Evolutionary conservation across 1,284 basidiomycete species (phyloP), one percentile per base, ranked within the genome.

Genomic region (Irpex sp.): DNA sequence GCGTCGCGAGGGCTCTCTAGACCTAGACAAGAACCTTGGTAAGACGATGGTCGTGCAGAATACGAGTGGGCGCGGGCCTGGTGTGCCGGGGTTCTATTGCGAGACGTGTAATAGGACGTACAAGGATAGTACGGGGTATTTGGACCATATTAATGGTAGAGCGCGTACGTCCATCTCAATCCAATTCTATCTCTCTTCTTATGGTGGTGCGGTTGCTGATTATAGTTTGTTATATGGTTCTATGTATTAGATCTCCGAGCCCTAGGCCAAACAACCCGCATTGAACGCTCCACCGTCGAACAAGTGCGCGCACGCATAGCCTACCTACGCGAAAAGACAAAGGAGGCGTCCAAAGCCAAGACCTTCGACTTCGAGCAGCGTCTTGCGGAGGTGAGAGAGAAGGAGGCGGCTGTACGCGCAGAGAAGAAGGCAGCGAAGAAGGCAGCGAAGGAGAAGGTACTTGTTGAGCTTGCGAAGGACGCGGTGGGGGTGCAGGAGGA

Each of bases 61-160:
- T 71, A 85, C 87, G 3, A 88, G 90, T 6, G 89, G 88, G 31
- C 82, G 84, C 65, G 94, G 94, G 0, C 86, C 94, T 37, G 91
- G 93, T 13, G 92, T 95, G 66, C 93, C 94, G 15, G 96, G 96
- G 0, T 98, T 97, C 78, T 92, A 87, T 75, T 98, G 96, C 72
- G 94, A 96, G 71, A 79, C 91, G 7, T 98, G 96, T 74, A 91
- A 87, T 69, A 82, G 94, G 68, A 97, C 93, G 19, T 93, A 94
- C 77, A 98, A 97, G 76, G 97, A 99, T 73, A 96, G 89, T 64
- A 84, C 91, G 31, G 92, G 88, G 1, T 99, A 98, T 74, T 81
- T 99, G 58, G 97, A 99, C 75, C 97, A 99, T 75, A 87, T 99
- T 63, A 99, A 99, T 76, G 90, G 93, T 57, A 85, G 96, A 78